Evolutionary conservation across 352 stramenopile species (phyloP).

Genomic region (Phytophthora pluvialis): DNA sequence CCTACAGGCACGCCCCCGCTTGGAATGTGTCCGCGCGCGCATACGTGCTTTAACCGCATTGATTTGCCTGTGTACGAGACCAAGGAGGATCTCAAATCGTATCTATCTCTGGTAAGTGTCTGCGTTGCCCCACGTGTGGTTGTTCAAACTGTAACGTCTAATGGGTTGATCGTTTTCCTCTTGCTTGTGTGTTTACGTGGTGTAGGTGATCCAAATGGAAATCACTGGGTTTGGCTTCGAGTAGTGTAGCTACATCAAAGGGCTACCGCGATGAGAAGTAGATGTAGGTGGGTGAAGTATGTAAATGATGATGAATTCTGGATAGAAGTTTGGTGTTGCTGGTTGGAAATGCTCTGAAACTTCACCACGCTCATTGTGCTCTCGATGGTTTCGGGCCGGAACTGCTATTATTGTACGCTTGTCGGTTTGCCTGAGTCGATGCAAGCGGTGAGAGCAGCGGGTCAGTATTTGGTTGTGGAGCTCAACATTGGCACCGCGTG

Average conservation of each 20-base stretch:
- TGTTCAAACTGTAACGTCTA: background rate
- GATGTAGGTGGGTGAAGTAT: slow-evolving; percentile 17
- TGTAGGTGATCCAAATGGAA: slow-evolving; percentile 83
- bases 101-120: slow-evolving; percentile 73
- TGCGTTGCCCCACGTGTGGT: background rate
- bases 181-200: slow-evolving; percentile 43
- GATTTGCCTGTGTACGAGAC: slow-evolving; percentile 83
- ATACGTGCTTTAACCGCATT: slow-evolving; percentile 91
- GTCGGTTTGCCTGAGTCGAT: slow-evolving; percentile 4
- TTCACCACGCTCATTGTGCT: background rate
- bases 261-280: slow-evolving; percentile 14
- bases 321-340: slow-evolving; percentile 1
- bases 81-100: slow-evolving; percentile 87
- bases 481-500: slow-evolving; percentile 8
- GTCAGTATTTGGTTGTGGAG: background rate
- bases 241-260: slow-evolving; percentile 36
- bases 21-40: slow-evolving; percentile 76
- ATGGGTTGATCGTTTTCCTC: background rate
- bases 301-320: slow-evolving; percentile 29
- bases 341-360: background rate
- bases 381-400: slow-evolving; percentile 12
- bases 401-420: slow-evolving; percentile 28
- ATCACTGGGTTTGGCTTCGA: slow-evolving; percentile 82
- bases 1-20: slow-evolving; percentile 48
- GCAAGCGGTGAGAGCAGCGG: background rate